Evolutionary conservation across 768 basidiomycete species (phyloP), one percentile per base, ranked within the genome.

Genomic region (Terana coerulea): DNA sequence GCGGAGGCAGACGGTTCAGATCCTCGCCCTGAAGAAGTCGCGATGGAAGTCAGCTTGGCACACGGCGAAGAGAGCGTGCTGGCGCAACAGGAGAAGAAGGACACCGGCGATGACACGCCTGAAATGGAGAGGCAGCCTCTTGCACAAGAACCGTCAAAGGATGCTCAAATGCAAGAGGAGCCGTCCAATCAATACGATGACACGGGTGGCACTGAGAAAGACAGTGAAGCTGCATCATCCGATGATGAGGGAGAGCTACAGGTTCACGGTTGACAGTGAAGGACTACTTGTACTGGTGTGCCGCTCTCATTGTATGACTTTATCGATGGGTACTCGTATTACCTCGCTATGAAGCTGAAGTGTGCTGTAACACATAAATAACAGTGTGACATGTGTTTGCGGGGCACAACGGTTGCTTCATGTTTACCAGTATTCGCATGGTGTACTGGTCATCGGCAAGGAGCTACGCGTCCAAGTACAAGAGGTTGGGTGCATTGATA

Each of bases 161-260:
- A 7, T 17, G 17, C 17, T 39, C 6, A 43, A 43, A 22, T 15
- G 22, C 7, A 43, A 7, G 26, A 43, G n/a, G 41, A 22, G 3
- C 22, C 6, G 14, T 2, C 21, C 7, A 28, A 17, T 9, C 17
- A 22, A 24, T 21, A 6, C 5, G 17, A 17, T 3, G 28, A 31
- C 5, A 37, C 6, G 14, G 53, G 4, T 4, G 48, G 47, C 9
- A 60, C 42, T 1, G 61, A 55, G 17, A 60, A 60, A 0, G 61
- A 59, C 0, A 59, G 56, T 14, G 60, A 63, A 3, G 52, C 51
- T 6, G 59, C 58, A 5, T 52, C 51, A 14, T 52, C 51, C 1
- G 59, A 62, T 1, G 62, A 64, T 17, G 61, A 64, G 21, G 45
- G 40, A 10, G 56, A 60, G 5, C 48, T 62, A 37, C 31, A 62